phyloP scores from a whole-genome alignment of 495 filamentous ascomycete species.

The Talaromyces stipitatus region DNA sequence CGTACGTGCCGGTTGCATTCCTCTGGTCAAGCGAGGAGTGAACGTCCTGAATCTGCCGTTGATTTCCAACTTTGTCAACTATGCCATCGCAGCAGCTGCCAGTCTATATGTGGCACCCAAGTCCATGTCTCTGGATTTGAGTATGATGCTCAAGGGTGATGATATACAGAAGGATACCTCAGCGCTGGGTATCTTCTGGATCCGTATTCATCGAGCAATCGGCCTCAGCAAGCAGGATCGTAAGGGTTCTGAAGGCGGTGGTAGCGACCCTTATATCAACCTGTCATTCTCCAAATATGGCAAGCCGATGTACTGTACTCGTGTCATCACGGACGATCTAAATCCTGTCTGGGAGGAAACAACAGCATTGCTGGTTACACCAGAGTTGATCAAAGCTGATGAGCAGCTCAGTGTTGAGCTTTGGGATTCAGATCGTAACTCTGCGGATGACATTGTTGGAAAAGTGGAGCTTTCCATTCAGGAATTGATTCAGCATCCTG shows the following conservation, averaged over 20 bases:
- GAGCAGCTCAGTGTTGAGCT: constrained; percentile 90
- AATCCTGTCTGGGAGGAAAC: constrained; percentile 92
- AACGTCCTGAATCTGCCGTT: constrained; percentile 88
- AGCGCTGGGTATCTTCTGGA: constrained; percentile 81
- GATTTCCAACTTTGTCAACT: constrained; percentile 95
- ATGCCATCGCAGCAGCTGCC: constrained; percentile 79
- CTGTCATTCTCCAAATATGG: constrained; percentile 78
- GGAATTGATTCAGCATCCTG: constrained; percentile 88
- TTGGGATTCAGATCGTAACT: constrained; percentile 87
- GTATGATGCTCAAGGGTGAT: constrained; percentile 84
- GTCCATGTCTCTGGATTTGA: constrained; percentile 84
- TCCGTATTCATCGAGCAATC: constrained; percentile 79
- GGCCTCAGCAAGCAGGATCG: constrained; percentile 89
- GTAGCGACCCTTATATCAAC: constrained; percentile 86
- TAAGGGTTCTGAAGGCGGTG: constrained; percentile 75
- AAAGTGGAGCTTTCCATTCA: constrained; percentile 91
- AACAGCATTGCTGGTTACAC: constrained; percentile 76
- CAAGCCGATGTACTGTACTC: constrained; percentile 96
- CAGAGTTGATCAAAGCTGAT: constrained; percentile 84
- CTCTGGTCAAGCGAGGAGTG: constrained; percentile 79
- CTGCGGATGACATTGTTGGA: constrained; percentile 87
- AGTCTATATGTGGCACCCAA: constrained; percentile 96
- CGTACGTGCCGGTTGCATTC: constrained; percentile 82
- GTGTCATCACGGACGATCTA: constrained; percentile 88
- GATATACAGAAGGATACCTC: constrained; percentile 81